Conservation (phyloP, 441 rosid species). For the Macaranga tanarius region DNA sequence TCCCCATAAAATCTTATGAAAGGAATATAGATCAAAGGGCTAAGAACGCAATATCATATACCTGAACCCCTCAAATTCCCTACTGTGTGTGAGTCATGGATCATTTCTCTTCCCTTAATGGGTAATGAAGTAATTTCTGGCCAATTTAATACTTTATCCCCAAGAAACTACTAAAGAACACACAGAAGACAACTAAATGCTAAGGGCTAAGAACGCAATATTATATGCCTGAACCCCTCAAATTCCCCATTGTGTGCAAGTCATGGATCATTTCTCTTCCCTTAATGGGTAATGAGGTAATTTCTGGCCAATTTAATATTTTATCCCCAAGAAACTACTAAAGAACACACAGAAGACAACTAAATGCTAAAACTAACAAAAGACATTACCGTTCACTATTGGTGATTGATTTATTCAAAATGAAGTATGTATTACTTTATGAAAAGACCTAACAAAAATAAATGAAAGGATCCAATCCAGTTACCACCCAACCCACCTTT, state of each 20-base stretch:
- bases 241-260: not conserved
- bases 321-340: not conserved
- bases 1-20: not conserved
- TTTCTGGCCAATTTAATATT: not conserved
- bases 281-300: not conserved
- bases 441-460: not conserved
- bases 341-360: not conserved
- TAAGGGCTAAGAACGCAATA: too few relatives aligned
- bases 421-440: not conserved
- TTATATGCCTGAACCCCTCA: too few relatives aligned
- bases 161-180: not conserved
- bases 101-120: not conserved
- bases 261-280: not conserved
- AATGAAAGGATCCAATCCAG: not conserved
- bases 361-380: not conserved
- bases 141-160: not conserved
- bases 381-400: not conserved
- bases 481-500: not conserved
- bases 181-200: not conserved
- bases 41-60: too few relatives aligned
- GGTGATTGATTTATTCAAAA: not conserved
- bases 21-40: not conserved
- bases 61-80: too few relatives aligned
- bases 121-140: not conserved
- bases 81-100: not conserved